Base-by-base conservation (phyloP, 345 rosid genomes). In the Camelina laxa region DNA sequence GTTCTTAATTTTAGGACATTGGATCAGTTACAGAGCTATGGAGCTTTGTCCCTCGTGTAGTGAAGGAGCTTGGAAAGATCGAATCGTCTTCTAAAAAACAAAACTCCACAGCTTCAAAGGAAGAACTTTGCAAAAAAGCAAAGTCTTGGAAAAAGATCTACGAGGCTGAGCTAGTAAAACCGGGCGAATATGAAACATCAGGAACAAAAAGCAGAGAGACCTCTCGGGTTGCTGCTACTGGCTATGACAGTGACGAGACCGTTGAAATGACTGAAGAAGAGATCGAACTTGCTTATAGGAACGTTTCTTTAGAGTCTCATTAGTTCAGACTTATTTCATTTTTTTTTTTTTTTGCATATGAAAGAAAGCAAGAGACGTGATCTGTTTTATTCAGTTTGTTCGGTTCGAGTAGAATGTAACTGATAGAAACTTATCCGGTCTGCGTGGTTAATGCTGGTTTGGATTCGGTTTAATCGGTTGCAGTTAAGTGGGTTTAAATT, bases 181-280 rank as follows among this genome's bases (percentile, higher is more conserved):
- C 57, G 51, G 73, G 65, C 2, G 62, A 65, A 68, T 62, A 70
- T 21, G 55, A 82, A 75, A 67, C 82, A 71, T 51, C 68, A 66
- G 66, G 78, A 33, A 56, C 24, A 59, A 71, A 67, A 77, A 36
- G 50, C 42, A 69, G 64, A 74, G 79, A 44, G 20, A 50, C 24
- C 42, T 36, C 81, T 57, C 59, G 56, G n/a, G 73, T 63, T 44
- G 65, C 49, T 15, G 36, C 62, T 27, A 27, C 30, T 14, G 82
- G 82, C 5, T 95, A 87, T 9, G 89, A 92, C 75, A 90, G 96
- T 13, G 99, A 95, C 2, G 88, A 88, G 79, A 95, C 98, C 15
- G 75, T 92, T 11, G 98, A 88, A 84, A 90, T 95, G 97, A 90
- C 97, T 2, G 96, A 89, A 78, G 97, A 92, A 65, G 98, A 92